Percentiles rank a stretch among this genome's conserved stretches.
These are phyloP conservation scores for Geopyxis carbonaria DNA, from an alignment of 495 filamentous ascomycete species.

Conservation along the genomic window DNA sequence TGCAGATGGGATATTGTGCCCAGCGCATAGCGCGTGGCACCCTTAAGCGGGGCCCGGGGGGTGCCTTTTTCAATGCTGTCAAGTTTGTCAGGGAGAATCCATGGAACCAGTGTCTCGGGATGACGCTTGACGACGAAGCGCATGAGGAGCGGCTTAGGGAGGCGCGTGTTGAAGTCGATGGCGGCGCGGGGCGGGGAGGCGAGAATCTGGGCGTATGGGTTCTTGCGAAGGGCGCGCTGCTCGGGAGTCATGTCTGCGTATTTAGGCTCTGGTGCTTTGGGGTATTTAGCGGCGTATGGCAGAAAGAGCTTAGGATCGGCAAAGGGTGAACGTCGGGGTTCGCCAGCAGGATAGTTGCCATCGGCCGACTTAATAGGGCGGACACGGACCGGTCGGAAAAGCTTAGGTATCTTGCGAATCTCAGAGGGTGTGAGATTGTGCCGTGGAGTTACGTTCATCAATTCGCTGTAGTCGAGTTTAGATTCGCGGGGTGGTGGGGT, in stretches of 20 bases:
- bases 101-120: conserved; percentile 13
- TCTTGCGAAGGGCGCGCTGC: not conserved
- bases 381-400: too few relatives aligned
- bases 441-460: too few relatives aligned
- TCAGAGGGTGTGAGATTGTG: too few relatives aligned
- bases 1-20: conserved; percentile 7
- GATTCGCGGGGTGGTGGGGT: too few relatives aligned
- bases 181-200: conserved; percentile 17
- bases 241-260: conserved; percentile 1
- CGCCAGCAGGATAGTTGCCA: too few relatives aligned
- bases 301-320: not conserved
- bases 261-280: not conserved
- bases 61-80: conserved; percentile 9
- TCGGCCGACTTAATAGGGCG: too few relatives aligned
- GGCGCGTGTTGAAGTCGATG: conserved; percentile 14
- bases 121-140: conserved; percentile 15
- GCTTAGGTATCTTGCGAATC: too few relatives aligned
- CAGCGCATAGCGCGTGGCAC: conserved; percentile 8
- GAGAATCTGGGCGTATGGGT: conserved; percentile 20
- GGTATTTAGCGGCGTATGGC: not conserved
- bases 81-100: conserved; percentile 17
- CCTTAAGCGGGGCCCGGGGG: not conserved
- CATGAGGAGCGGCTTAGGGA: conserved; percentile 15
- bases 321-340: too few relatives aligned
- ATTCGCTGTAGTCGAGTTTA: too few relatives aligned